Base-by-base conservation (phyloP, 2,329 filamentous ascomycete species). In the Diplodia seriata region DNA sequence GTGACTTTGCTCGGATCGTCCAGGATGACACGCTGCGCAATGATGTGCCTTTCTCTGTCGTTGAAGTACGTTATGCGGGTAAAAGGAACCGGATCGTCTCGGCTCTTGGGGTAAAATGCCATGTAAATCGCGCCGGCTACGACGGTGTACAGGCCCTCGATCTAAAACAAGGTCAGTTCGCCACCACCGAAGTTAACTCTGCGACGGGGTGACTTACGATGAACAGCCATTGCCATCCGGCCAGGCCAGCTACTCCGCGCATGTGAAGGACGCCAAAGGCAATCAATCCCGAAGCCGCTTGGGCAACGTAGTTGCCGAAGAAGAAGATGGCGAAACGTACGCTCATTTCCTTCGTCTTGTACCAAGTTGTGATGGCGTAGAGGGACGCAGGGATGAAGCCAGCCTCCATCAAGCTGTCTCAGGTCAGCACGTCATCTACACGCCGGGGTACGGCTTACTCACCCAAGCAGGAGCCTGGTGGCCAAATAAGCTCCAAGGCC, bases 231-330 rank as follows among this genome's bases (percentile, higher is more conserved):
- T 77, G 69, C 79, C 79, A 80, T 0, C 78, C 79, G 7, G 71
- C 66, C 20, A 77, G 75, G 0, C 77, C 86, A 11, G 81, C 83
- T 3, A 85, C 83, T 36, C 82, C 80, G 72, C 90, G 86, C 70
- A 90, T 84, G 70, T 91, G 90, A 23, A 80, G 81, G 70, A 91
- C 90, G 1, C 77, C 77, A 69, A 83, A 86, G 0, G 87, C 87
- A 0, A 90, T 78, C 20, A 90, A 79, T 12, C 87, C 87, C 55
- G 86, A 86, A 73, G 89, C 89, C 1, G 87, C 87, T 26, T 85
- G 85, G 0, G 87, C 86, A 14, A 88, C 76, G 8, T 84, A 84
- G 2, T 85, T 85, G 36, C 85, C 85, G 53, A 83, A 86, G 72
- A 86, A 89, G 73, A 89, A 89, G 7, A 89, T 78, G 7, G 86